Evolutionary conservation across 2,329 filamentous ascomycete species (phyloP).

Genomic region (Fusarium chuoi): DNA sequence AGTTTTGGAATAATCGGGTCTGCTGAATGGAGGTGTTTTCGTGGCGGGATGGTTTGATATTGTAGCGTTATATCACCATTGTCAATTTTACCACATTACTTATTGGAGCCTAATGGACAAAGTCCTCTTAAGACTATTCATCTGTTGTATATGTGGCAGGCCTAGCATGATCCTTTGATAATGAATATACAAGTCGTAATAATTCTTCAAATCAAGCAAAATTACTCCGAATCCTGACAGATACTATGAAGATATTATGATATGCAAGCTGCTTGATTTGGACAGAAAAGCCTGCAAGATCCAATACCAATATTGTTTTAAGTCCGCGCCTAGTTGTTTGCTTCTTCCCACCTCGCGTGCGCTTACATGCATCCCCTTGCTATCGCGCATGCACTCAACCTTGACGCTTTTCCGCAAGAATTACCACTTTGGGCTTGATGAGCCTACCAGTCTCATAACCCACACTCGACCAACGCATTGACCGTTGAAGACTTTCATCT

Average conservation of each 20-base stretch:
- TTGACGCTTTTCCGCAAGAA: slow-evolving; percentile 33
- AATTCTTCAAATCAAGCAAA: not conserved
- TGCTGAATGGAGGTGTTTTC: slow-evolving; percentile 5
- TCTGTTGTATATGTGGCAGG: not conserved
- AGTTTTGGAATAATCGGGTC: slow-evolving; percentile 28
- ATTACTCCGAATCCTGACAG: not conserved
- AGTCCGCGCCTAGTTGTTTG: not conserved
- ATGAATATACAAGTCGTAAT: no score
- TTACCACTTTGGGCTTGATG: slow-evolving; percentile 30
- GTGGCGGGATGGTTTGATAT: slow-evolving; percentile 21
- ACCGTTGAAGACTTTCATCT: not conserved
- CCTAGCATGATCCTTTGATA: no score
- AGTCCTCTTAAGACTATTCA: not conserved
- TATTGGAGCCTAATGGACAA: not conserved
- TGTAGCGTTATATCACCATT: slow-evolving; percentile 28
- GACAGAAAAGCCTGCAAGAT: not conserved
- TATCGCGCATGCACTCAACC: slow-evolving; percentile 2
- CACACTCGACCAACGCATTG: not conserved
- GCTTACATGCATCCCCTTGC: slow-evolving; percentile 26
- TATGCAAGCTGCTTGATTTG: not conserved
- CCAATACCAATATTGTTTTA: not conserved
- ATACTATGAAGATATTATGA: not conserved
- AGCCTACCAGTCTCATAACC: not conserved
- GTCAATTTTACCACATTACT: not conserved
- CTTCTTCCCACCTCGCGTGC: slow-evolving; percentile 2